Conservation (phyloP, 371 early-diverging fungal species). For the Batrachochytrium dendrobatidis region DNA sequence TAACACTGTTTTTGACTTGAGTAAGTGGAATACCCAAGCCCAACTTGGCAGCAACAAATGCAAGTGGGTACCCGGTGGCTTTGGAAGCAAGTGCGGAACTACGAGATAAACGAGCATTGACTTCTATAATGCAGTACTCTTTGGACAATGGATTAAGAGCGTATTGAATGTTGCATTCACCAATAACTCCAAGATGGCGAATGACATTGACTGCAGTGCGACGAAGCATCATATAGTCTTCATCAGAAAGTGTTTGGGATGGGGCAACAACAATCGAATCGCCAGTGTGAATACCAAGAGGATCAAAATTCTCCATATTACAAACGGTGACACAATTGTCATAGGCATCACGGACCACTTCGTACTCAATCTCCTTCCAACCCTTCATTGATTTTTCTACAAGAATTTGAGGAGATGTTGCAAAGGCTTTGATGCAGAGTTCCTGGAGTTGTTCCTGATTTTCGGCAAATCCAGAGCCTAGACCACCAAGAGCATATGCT, state of each 20-base stretch:
- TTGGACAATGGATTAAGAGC: slow-evolving; percentile 87
- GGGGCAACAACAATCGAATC: slow-evolving; percentile 97
- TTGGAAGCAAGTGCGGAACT: slow-evolving; percentile 86
- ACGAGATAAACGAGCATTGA: slow-evolving; percentile 92
- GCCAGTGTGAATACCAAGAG: slow-evolving; percentile 94
- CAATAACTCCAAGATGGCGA: slow-evolving; percentile 78
- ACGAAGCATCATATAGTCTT: slow-evolving; percentile 94
- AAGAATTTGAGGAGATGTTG: slow-evolving; percentile 82
- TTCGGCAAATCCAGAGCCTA: slow-evolving; percentile 90
- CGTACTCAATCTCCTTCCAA: slow-evolving; percentile 97
- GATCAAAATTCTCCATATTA: slow-evolving; percentile 99
- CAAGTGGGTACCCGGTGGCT: slow-evolving; percentile 96
- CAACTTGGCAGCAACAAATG: slow-evolving; percentile 95
- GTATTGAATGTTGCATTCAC: slow-evolving; percentile 97
- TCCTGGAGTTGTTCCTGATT: slow-evolving; percentile 68
- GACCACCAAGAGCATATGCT: slow-evolving; percentile 89
- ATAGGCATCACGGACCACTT: slow-evolving; percentile 85
- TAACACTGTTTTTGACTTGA: slow-evolving; percentile 83
- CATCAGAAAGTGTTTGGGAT: slow-evolving; percentile 87
- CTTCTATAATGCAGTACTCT: slow-evolving; percentile 94
- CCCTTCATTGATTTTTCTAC: slow-evolving; percentile 96
- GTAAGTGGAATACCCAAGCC: slow-evolving; percentile 85
- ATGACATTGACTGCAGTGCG: slow-evolving; percentile 72
- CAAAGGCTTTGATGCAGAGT: slow-evolving; percentile 76
- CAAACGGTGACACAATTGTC: slow-evolving; percentile 96